Base-by-base conservation (phyloP, 129 eudicot species). In the Deinandra increscens region DNA sequence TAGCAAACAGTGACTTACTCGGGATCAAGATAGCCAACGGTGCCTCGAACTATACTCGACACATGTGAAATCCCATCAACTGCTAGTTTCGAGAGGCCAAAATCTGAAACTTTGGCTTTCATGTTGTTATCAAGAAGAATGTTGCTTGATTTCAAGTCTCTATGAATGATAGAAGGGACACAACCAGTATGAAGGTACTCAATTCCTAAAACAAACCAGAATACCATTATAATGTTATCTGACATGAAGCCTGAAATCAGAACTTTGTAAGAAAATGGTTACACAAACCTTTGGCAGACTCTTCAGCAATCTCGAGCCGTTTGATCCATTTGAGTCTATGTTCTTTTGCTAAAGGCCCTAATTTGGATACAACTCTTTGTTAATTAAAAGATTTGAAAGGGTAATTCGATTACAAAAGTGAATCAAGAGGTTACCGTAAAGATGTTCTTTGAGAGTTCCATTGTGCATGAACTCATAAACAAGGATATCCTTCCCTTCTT, bases 141-240 rank as follows among this genome's bases (percentile, higher is more conserved):
- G 72, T 93, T 93, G 83, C 97, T 93, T 56, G 99, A 87, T 80
- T 93, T 93, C 61, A 93, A 72, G 82, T 93, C 99, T 81, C 99
- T 61, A 45, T 93, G 99, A 53, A 93, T 93, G 56, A 93, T 89
- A 38, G 95, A 83, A 18, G 99, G 97, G 22, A 93, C 95, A 71
- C 99, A 93, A 60, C 99, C 99, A 2, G 95, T 89, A 75, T 93
- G 99, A 75, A 93, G 99, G 77, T 93, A 93, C 74, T 93, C 99
- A 19, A 93, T 89, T 36, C 99, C 99, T 93, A 85, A 73, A 64
- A 85, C 31, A 82, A 74, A 58, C 39, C 39, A 58, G 12, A 23
- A 58, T 13, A 23, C n/a, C 49, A 17, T 55, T 55, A 26, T 33
- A 58, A 58, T 13, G 5, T 29, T 11, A 29, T 29, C 6, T 4